Percentiles rank a stretch among this genome's conserved stretches.
Conservation (phyloP, 495 filamentous ascomycete genomes). For the Schizothecium vesticola region DNA sequence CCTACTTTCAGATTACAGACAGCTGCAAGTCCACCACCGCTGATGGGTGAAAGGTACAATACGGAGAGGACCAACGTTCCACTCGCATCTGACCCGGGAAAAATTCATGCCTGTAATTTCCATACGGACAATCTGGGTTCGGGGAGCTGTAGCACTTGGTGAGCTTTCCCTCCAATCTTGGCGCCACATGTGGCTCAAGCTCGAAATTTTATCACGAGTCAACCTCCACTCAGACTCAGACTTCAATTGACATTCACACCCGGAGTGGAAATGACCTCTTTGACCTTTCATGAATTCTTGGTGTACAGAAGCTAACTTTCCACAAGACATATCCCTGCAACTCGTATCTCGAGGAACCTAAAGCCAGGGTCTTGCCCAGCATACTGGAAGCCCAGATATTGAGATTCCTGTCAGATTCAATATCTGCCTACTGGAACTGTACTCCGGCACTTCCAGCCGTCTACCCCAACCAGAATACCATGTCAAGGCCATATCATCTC, state of each 20-base stretch:
- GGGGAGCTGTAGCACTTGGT: neutral
- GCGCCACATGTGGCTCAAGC: conserved; percentile 20
- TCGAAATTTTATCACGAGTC: neutral
- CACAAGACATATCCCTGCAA: neutral
- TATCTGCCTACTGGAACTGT: no score
- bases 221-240: neutral
- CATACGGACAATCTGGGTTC: neutral
- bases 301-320: neutral
- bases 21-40: neutral
- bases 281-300: neutral
- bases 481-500: conserved; percentile 40
- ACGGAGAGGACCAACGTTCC: neutral
- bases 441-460: neutral
- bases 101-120: neutral
- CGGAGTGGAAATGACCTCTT: neutral
- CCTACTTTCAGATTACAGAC: neutral
- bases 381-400: neutral
- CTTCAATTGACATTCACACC: neutral
- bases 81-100: neutral
- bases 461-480: conserved; percentile 3
- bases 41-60: neutral
- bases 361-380: neutral
- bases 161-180: neutral
- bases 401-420: no score
- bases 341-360: neutral